Conservation (phyloP, 129 eudicot genomes). For the Flaveria trinervia region DNA sequence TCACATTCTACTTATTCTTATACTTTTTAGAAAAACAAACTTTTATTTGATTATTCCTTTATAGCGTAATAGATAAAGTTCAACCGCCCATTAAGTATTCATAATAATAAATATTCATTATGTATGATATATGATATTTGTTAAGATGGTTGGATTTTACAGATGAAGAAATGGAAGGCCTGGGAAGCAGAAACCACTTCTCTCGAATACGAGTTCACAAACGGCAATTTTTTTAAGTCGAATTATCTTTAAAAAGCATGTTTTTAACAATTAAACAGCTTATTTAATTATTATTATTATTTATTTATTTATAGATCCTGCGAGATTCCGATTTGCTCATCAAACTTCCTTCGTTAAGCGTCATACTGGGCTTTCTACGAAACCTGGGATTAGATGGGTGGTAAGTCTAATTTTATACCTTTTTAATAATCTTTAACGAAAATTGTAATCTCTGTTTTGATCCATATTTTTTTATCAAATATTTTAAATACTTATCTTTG, state of each 20-base stretch:
- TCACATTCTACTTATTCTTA: too few species aligned
- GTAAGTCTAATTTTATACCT: slow-evolving; percentile 35
- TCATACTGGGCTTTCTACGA: slow-evolving; percentile 58
- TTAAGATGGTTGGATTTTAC: not conserved
- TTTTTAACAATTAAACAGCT: too few species aligned
- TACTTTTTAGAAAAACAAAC: too few species aligned
- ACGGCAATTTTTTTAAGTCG: slow-evolving; percentile 37
- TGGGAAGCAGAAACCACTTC: slow-evolving; percentile 87
- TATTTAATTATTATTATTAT: too few species aligned
- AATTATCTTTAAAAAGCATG: not conserved
- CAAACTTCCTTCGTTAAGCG: slow-evolving; percentile 81
- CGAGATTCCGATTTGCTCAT: slow-evolving; percentile 76
- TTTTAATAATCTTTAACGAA: not conserved
- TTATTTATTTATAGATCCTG: slow-evolving; percentile 56
- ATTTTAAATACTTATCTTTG: too few species aligned
- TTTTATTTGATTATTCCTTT: too few species aligned
- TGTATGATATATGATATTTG: too few species aligned
- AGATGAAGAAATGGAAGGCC: slow-evolving; percentile 80
- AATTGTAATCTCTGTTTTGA: too few species aligned
- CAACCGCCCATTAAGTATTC: too few species aligned
- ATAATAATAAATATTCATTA: too few species aligned
- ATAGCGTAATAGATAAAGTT: too few species aligned
- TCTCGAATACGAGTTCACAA: slow-evolving; percentile 62
- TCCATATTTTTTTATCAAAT: too few species aligned
- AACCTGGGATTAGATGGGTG: slow-evolving; percentile 76